Evolutionary conservation across 805 yeast genomes (phyloP), one percentile per base, ranked within the genome.

Genomic region (Pachysolen tannophilus): DNA sequence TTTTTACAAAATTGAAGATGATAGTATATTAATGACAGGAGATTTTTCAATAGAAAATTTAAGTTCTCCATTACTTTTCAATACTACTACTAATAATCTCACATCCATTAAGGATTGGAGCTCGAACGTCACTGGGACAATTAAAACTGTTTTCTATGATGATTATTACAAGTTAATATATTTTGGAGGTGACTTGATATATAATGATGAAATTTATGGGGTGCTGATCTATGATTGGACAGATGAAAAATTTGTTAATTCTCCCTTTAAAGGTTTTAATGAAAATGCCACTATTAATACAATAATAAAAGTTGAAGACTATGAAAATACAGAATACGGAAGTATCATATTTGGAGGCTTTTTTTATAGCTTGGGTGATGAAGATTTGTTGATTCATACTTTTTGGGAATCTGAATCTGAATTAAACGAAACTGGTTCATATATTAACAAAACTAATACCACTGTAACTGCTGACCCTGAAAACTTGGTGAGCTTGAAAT

Each of bases 181-280:
- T 49, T 69, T 84, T 32, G 98, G 97, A 8, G 98, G 98, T 15
- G 67, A 72, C 40, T 73, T 90, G 44, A 52, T 65, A 5, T 77
- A 64, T 51, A 63, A 72, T 37, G 53, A 60, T 30, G 38, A 33
- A 9, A 63, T 77, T 6, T 48, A 64, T 44, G 81, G 86, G 33
- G 82, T 73, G 0, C 78, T 82, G 8, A 57, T 75, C 4, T 90
- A 84, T 67, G 68, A 84, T 55, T 48, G 60, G 11, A 43, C 67
- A 1, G 45, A 67, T 3, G 46, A 63, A 15, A 21, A 55, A 2
- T 56, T 83, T 26, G 33, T 49, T 2, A 50, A 67, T 7, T 61
- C 84, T 3, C 79, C 82, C 1, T 92, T 90, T 56, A 67, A 70
- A 20, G 97, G 97, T 0, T 86, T 90, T 51, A 78, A 77, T 6